These are phyloP conservation scores for Thymus mandschuricus DNA, from an alignment of 257 asterid genomes.

Conservation along the genomic window DNA sequence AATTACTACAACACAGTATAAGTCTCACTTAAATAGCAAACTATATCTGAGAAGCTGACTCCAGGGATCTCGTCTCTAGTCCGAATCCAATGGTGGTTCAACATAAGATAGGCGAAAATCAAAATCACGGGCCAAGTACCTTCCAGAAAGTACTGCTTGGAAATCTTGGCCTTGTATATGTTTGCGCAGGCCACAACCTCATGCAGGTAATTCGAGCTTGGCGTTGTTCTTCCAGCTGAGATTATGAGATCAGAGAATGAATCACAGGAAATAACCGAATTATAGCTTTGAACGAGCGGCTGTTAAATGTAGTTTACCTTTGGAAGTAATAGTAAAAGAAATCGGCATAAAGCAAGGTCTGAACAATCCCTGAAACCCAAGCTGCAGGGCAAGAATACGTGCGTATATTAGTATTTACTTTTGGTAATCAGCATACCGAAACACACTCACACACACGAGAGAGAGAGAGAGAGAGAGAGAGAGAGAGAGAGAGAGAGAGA, in stretches of 20 bases:
- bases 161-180: constrained; percentile 20
- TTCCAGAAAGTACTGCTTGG: constrained; percentile 1
- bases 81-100: no score
- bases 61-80: neutral
- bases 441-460: neutral
- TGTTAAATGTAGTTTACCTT: constrained; percentile 44
- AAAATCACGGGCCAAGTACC: neutral
- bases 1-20: no score
- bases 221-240: constrained; percentile 81
- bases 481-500: constrained; percentile 9
- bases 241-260: constrained; percentile 17
- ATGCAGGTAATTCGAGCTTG: constrained; percentile 74
- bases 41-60: neutral
- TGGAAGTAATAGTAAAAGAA: constrained; percentile 91
- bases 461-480: neutral
- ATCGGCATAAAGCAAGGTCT: constrained; percentile 81
- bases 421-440: neutral
- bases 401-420: neutral
- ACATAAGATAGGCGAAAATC: no score
- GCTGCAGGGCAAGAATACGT: constrained; percentile 49
- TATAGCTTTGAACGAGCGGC: neutral
- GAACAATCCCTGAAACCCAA: constrained; percentile 77
- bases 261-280: neutral
- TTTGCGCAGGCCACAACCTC: constrained; percentile 32
- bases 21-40: neutral